Evolutionary conservation across 768 basidiomycete species (phyloP).

Genomic region (Dentipellis fragilis): DNA sequence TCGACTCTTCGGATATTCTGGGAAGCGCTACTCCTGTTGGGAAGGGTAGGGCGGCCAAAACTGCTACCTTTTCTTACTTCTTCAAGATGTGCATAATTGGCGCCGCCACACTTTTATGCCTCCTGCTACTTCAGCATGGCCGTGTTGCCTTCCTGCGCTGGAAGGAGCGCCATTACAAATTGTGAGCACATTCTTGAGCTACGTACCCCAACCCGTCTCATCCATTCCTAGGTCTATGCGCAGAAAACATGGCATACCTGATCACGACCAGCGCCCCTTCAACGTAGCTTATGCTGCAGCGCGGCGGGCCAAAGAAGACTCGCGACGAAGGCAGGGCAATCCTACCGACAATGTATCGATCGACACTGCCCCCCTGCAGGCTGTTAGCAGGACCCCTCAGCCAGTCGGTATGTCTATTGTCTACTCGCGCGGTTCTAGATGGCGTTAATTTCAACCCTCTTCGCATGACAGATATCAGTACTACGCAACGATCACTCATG

Average conservation of each 20-base stretch:
- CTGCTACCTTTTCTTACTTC: slow-evolving; percentile 7
- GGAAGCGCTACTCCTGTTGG: slow-evolving; percentile 35
- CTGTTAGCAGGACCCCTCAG: no score
- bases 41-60: slow-evolving; percentile 9
- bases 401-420: no score
- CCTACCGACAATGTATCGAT: no score
- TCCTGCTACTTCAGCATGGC: slow-evolving; percentile 20
- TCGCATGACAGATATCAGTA: no score
- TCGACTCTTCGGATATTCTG: slow-evolving; percentile 53
- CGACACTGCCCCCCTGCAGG: no score
- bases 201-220: slow-evolving; percentile 1
- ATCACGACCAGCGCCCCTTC: slow-evolving; percentile 74
- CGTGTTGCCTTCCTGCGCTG: slow-evolving; percentile 38
- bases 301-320: slow-evolving; percentile 41
- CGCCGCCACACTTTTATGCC: slow-evolving; percentile 4
- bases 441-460: no score
- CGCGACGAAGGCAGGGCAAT: neutral
- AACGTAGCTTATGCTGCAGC: slow-evolving; percentile 81
- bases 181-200: slow-evolving; percentile 33
- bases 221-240: slow-evolving; percentile 47
- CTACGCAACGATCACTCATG: no score
- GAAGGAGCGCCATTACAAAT: slow-evolving; percentile 53
- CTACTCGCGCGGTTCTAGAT: no score
- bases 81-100: slow-evolving; percentile 11
- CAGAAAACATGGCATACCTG: slow-evolving; percentile 74